A percentile compares a stretch with the other conserved stretches of the same genome.
These are phyloP conservation scores for Catharanthus roseus DNA, from an alignment of 257 asterid genomes.

Conservation along the genomic window DNA sequence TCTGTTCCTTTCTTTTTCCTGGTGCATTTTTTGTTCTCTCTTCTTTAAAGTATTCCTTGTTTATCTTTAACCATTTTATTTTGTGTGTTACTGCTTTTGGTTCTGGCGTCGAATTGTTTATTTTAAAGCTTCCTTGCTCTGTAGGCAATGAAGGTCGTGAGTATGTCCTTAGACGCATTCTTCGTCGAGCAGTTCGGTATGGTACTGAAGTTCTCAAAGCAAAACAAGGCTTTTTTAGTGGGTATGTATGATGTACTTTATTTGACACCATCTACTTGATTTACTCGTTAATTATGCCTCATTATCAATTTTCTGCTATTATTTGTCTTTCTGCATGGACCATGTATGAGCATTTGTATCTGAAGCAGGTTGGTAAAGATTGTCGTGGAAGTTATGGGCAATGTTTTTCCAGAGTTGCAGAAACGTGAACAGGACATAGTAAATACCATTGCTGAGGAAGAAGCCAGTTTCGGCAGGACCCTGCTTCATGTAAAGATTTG, in stretches of 20 bases:
- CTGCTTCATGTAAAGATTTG: constrained; percentile 56
- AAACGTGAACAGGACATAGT: constrained; percentile 51
- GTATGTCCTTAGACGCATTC: constrained; percentile 89
- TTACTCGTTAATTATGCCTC: not conserved
- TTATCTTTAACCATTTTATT: not conserved
- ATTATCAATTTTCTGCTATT: not conserved
- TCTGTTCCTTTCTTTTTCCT: not conserved
- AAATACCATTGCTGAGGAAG: constrained; percentile 82
- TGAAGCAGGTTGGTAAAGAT: constrained; percentile 66
- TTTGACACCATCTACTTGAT: not conserved
- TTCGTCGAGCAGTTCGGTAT: constrained; percentile 96
- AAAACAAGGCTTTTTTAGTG: constrained; percentile 73
- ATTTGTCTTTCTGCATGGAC: not conserved
- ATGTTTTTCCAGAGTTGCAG: constrained; percentile 84
- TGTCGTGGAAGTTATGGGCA: constrained; percentile 78
- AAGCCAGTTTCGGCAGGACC: constrained; percentile 90
- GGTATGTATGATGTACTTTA: constrained; percentile 37
- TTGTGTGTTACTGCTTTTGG: not conserved
- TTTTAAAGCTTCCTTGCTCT: constrained; percentile 13
- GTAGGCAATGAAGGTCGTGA: constrained; percentile 99
- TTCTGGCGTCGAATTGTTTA: constrained; percentile 11
- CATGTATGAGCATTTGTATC: constrained; percentile 14
- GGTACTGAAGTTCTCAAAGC: constrained; percentile 96
- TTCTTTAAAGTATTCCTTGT: not conserved
- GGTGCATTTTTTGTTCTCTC: no score